Conservation (phyloP, 2,329 filamentous ascomycete species). For the Colletotrichum sp. region DNA sequence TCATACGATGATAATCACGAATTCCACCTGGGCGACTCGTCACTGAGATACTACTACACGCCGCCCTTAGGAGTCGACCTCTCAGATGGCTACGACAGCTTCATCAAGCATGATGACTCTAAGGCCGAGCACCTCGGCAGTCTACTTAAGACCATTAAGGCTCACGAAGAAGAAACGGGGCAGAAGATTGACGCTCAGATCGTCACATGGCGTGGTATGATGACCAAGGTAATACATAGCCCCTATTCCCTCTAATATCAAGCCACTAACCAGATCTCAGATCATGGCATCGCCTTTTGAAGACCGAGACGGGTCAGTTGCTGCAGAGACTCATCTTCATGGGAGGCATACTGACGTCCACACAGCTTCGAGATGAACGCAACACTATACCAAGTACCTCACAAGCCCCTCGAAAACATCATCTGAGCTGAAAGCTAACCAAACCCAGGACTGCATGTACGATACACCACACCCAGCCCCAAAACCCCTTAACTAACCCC, state of each 20-base stretch:
- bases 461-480: conserved; percentile 24
- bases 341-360: neutral
- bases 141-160: conserved; percentile 76
- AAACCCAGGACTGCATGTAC: conserved; percentile 58
- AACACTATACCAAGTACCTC: conserved; percentile 81
- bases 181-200: conserved; percentile 77
- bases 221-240: conserved; percentile 78
- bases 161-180: conserved; percentile 72
- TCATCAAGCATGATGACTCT: conserved; percentile 81
- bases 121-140: conserved; percentile 88
- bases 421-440: conserved; percentile 24
- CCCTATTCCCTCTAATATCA: neutral
- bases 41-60: conserved; percentile 87
- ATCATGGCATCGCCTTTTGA: conserved; percentile 88
- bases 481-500: neutral
- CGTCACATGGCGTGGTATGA: conserved; percentile 96
- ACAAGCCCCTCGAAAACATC: neutral
- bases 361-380: conserved; percentile 95
- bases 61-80: conserved; percentile 75
- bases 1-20: conserved; percentile 87
- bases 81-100: conserved; percentile 80
- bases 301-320: conserved; percentile 73
- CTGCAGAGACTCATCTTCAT: neutral
- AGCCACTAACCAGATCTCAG: conserved; percentile 45
- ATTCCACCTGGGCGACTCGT: conserved; percentile 78